phyloP scores from a whole-genome alignment of 2,329 filamentous ascomycete species.

The Colletotrichum abscissum region DNA sequence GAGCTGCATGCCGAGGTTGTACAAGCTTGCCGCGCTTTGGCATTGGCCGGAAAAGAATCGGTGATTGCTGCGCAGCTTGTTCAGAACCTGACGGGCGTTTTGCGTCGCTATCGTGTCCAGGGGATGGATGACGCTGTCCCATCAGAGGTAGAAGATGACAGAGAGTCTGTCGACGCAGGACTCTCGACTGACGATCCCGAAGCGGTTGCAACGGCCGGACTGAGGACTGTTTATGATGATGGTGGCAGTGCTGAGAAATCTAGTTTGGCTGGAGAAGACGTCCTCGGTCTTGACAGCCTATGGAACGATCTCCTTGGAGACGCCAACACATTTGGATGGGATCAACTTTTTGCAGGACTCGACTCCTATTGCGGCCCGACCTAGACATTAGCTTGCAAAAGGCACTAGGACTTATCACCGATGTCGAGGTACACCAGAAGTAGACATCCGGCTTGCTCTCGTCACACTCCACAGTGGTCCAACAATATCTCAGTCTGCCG shows the following conservation, averaged over 20 bases:
- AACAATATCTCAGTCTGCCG: too few relatives aligned
- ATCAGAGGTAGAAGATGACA: not conserved
- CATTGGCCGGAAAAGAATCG: conserved; percentile 36
- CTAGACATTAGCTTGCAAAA: not conserved
- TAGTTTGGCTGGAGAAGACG: not conserved
- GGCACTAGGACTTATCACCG: too few relatives aligned
- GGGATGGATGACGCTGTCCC: conserved; percentile 2
- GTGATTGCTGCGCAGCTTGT: conserved; percentile 38
- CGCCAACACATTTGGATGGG: conserved; percentile 36
- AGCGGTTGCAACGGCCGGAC: not conserved
- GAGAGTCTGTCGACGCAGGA: not conserved
- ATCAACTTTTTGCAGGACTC: conserved; percentile 40
- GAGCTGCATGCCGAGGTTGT: conserved; percentile 33
- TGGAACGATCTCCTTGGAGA: conserved; percentile 38
- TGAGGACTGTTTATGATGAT: not conserved
- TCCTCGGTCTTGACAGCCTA: conserved; percentile 17
- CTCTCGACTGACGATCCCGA: not conserved
- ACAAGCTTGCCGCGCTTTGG: conserved; percentile 37
- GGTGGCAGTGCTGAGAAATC: not conserved
- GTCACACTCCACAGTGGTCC: too few relatives aligned
- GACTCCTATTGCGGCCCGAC: conserved; percentile 37
- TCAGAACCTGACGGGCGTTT: conserved; percentile 34
- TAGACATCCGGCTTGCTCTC: too few relatives aligned
- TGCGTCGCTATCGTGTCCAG: conserved; percentile 36
- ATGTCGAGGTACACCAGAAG: too few relatives aligned